A percentile compares a stretch with the other conserved stretches of the same genome.
Evolutionary conservation across 164 flowering plant species (phyloP).

Genomic region (Dillenia turbinata): DNA sequence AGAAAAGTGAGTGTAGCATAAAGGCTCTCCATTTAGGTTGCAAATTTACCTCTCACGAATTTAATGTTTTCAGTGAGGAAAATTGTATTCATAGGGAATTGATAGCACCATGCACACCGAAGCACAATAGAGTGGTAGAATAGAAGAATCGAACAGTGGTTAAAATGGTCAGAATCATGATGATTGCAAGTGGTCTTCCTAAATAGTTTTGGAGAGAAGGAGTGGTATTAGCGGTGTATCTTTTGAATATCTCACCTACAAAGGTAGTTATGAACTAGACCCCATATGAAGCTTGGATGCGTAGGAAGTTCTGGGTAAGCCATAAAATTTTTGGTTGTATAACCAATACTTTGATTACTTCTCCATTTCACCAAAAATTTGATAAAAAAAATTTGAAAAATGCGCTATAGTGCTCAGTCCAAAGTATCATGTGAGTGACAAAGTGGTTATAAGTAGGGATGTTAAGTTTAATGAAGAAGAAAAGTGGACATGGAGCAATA

Average conservation of each 20-base stretch:
- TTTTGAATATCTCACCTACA: too few relatives aligned
- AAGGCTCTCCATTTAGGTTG: conserved; percentile 10
- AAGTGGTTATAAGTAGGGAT: conserved; percentile 1
- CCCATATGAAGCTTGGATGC: conserved; percentile 1
- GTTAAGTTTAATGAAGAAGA: neutral
- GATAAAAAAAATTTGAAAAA: neutral
- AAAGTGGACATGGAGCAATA: neutral
- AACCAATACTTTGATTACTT: neutral
- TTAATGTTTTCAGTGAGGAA: conserved; percentile 7
- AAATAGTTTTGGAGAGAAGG: conserved; percentile 6
- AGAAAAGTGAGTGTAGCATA: neutral
- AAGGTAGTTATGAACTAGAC: neutral
- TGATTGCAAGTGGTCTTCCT: neutral
- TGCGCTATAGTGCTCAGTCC: neutral
- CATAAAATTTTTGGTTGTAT: neutral
- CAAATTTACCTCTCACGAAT: conserved; percentile 3
- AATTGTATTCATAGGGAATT: conserved; percentile 1
- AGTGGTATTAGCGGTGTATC: neutral
- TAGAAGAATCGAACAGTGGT: neutral
- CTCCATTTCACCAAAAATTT: neutral
- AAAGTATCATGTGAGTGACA: neutral
- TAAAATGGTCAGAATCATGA: conserved; percentile 3
- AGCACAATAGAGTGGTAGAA: neutral
- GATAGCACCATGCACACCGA: too few relatives aligned
- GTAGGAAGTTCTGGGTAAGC: neutral